phyloP scores from a whole-genome alignment of 305 asterid genomes.

The Fraxinus angustifolia region DNA sequence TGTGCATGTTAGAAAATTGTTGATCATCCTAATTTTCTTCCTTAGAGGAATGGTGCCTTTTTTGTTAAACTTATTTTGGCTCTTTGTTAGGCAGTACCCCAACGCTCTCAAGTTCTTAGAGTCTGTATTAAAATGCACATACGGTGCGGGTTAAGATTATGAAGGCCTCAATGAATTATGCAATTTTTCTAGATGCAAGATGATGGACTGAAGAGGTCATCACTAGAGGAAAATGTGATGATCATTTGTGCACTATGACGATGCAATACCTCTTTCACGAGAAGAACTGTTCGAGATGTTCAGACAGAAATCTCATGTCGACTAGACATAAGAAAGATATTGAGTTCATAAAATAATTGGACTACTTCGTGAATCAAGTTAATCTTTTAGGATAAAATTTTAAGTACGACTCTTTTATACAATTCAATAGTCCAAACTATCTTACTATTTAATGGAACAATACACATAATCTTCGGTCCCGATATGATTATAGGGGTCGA shows the following conservation, averaged over 20 bases:
- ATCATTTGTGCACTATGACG: not conserved
- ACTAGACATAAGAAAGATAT: not conserved
- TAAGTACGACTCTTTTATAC: no score
- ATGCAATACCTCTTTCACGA: not conserved
- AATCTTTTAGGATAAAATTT: no score
- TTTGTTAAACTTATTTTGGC: no score
- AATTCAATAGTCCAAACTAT: not conserved
- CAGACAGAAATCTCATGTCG: not conserved
- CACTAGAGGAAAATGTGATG: not conserved
- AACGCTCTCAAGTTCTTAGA: no score
- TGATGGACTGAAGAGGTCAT: not conserved
- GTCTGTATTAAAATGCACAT: no score
- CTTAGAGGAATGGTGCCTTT: no score
- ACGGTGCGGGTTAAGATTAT: no score
- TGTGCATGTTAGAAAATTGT: no score
- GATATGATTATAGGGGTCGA: no score
- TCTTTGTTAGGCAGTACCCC: no score
- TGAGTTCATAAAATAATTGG: not conserved
- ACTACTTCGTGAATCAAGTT: not conserved
- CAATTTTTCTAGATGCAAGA: not conserved
- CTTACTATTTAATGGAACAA: not conserved
- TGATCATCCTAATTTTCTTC: no score
- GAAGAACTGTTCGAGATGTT: not conserved
- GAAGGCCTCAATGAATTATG: no score
- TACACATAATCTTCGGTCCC: not conserved